Percentiles rank a stretch among this genome's conserved stretches.
phyloP scores from a whole-genome alignment of 495 filamentous ascomycete genomes.

The Talaromyces ruber region DNA sequence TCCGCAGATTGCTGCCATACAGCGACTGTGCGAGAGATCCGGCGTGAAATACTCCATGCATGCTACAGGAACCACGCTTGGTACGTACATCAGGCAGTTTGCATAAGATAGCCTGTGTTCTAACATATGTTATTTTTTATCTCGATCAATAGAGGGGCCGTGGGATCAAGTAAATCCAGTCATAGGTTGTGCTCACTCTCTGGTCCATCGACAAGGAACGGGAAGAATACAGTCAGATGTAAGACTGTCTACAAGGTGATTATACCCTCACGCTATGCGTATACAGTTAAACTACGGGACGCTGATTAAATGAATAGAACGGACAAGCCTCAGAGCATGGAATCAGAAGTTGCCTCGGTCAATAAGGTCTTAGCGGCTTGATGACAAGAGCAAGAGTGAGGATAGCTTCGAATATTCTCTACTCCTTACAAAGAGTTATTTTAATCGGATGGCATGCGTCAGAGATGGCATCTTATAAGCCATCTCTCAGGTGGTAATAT shows the following conservation, averaged over 20 bases:
- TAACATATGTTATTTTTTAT: neutral
- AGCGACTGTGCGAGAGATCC: slow-evolving; percentile 60
- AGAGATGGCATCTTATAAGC: neutral
- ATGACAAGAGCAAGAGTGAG: neutral
- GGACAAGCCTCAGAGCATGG: slow-evolving; percentile 19
- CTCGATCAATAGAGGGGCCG: slow-evolving; percentile 52
- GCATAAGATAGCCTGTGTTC: neutral
- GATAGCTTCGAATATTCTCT: too few relatives aligned
- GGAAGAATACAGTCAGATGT: slow-evolving; percentile 76
- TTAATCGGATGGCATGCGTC: neutral
- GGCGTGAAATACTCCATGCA: slow-evolving; percentile 73
- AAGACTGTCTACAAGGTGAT: slow-evolving; percentile 65
- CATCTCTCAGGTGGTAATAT: neutral
- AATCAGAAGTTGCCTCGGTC: slow-evolving; percentile 12
- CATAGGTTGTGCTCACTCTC: slow-evolving; percentile 73
- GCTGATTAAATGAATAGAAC: slow-evolving; percentile 9
- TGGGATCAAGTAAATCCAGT: slow-evolving; percentile 75
- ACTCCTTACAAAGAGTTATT: neutral
- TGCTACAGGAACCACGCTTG: slow-evolving; percentile 74
- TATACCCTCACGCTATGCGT: neutral
- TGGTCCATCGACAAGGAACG: slow-evolving; percentile 66
- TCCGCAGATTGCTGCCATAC: slow-evolving; percentile 70
- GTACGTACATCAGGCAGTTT: slow-evolving; percentile 37
- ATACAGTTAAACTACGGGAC: neutral
- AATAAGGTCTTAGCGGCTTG: slow-evolving; percentile 12